These are phyloP conservation scores for Blastocystis sp. DNA, from an alignment of 352 stramenopile species.

Conservation along the genomic window DNA sequence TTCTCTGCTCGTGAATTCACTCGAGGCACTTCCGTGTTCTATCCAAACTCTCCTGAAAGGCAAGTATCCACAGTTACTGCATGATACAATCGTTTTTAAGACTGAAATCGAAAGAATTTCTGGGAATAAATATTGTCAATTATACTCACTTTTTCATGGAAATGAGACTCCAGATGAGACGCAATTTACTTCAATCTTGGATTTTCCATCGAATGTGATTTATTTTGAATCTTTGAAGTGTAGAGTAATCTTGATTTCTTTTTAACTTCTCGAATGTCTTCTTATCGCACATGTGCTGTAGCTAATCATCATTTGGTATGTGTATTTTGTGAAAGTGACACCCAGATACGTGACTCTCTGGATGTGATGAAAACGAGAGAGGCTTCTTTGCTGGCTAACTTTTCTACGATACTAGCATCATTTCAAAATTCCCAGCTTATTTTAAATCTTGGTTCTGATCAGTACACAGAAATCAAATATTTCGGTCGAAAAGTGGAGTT, in stretches of 20 bases:
- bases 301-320: no score
- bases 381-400: background rate
- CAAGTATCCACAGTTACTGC: background rate
- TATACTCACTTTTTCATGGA: background rate
- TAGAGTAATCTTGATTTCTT: background rate
- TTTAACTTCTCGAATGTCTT: background rate
- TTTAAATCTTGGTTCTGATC: background rate
- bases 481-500: background rate
- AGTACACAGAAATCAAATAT: background rate
- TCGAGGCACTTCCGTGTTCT: background rate
- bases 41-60: background rate
- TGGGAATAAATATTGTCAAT: background rate
- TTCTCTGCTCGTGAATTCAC: background rate
- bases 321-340: background rate
- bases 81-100: background rate
- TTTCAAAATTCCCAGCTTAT: background rate
- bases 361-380: background rate
- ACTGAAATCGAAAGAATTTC: background rate
- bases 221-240: background rate
- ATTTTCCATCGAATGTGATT: background rate
- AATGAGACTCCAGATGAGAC: background rate
- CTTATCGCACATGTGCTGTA: no score
- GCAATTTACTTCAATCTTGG: background rate
- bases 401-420: background rate
- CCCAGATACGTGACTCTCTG: background rate